Evolutionary conservation across 2,329 filamentous ascomycete species (phyloP).

Genomic region (Biscogniauxia sp.): DNA sequence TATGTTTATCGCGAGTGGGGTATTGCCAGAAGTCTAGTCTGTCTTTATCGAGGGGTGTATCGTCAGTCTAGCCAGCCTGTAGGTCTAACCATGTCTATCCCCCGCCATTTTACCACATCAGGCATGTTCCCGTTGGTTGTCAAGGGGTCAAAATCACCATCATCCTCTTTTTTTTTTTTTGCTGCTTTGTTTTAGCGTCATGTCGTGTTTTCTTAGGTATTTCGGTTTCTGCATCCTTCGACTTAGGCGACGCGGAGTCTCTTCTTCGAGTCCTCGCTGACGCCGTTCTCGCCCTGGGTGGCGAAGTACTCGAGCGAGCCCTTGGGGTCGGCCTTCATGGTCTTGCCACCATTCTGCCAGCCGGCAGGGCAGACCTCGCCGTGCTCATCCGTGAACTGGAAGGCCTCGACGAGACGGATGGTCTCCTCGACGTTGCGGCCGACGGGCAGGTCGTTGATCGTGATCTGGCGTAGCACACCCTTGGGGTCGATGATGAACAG

Average conservation of each 20-base stretch:
- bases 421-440: slow-evolving; percentile 64
- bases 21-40: not conserved
- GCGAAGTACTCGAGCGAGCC: slow-evolving; percentile 49
- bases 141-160: too few relatives aligned
- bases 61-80: too few relatives aligned
- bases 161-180: too few relatives aligned
- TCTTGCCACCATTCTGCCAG: slow-evolving; percentile 46
- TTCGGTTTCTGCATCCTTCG: not conserved
- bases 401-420: slow-evolving; percentile 65
- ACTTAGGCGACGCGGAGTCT: not conserved
- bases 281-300: slow-evolving; percentile 13
- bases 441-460: slow-evolving; percentile 64
- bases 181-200: too few relatives aligned
- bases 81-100: not conserved
- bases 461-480: slow-evolving; percentile 60
- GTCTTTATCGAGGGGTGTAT: not conserved
- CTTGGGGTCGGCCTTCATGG: slow-evolving; percentile 52
- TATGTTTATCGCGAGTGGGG: not conserved
- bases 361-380: slow-evolving; percentile 67
- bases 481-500: slow-evolving; percentile 66
- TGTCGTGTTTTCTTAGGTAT: not conserved
- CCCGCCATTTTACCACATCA: not conserved
- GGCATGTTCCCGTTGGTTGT: too few relatives aligned
- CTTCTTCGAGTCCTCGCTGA: not conserved
- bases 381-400: slow-evolving; percentile 82